Evolutionary conservation across 1,284 basidiomycete genomes (phyloP).

Genomic region (Ustilago tritici): DNA sequence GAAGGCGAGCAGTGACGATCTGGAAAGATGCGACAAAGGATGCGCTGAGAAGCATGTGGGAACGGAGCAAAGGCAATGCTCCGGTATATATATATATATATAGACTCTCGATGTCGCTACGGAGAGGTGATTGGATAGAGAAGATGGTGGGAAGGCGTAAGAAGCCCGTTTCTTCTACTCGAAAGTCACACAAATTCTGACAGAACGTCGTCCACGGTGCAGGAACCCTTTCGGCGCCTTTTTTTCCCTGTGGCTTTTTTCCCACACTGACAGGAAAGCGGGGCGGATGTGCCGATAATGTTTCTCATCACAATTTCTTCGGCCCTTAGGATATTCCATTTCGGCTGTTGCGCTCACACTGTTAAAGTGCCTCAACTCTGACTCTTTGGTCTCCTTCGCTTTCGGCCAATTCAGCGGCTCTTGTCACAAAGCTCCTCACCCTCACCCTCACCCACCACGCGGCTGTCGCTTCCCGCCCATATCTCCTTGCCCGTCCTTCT

Average conservation of each 20-base stretch:
- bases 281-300: background rate
- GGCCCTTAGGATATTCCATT: constrained; percentile 21
- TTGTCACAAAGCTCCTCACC: constrained; percentile 7
- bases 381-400: background rate
- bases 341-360: constrained; percentile 33
- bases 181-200: background rate
- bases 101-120: background rate
- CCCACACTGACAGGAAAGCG: constrained; percentile 1
- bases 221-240: background rate
- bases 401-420: constrained; percentile 29
- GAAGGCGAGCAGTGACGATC: constrained; percentile 7
- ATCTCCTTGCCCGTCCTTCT: background rate
- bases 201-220: background rate
- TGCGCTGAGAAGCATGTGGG: constrained; percentile 27
- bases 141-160: background rate
- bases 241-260: too few species aligned
- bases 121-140: background rate
- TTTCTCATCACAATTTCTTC: constrained; percentile 9
- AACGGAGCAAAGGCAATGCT: constrained; percentile 8
- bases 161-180: constrained; percentile 5
- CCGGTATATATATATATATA: background rate
- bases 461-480: background rate
- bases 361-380: background rate
- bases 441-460: background rate
- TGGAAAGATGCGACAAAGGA: constrained; percentile 16